Base-by-base conservation (phyloP, 2,329 filamentous ascomycete genomes). In the Orbilia blumenaviensis region DNA sequence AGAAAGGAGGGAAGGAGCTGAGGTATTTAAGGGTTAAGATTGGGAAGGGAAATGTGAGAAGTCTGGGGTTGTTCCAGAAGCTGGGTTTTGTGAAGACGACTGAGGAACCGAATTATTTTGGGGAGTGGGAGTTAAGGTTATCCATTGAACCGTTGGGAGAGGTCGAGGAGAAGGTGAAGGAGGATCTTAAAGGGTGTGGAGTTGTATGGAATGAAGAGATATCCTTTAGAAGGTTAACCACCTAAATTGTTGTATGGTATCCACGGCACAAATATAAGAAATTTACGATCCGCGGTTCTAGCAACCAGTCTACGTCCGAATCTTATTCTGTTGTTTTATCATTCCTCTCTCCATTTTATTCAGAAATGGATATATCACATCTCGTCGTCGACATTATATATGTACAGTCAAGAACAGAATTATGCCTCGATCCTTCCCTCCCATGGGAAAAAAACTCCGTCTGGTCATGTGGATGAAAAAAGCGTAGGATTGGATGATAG, bases 1-100 rank as follows among this genome's bases (percentile, higher is more conserved):
- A 50, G n/a, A 68, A 63, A 16, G 46, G 34, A 18, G 34, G 44
- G 25, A 68, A 64, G 3, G 16, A 0, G 10, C 38, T 76, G 14
- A 81, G 80, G 18, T 86, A 86, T 80, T 80, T 91, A 32, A 84
- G 87, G 16, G 90, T 88, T 36, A 91, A 89, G 83, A 90, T 92
- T 80, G 85, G 86, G 1, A 81, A 86, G 72, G 82, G 81, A 8
- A 91, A 92, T 82, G 77, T 67, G 29, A 82, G 84, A 21, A 91
- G 89, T 80, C 83, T 91, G 66, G 82, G 81, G 7, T 81, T 92
- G 16, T 92, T 92, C 82, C 86, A 89, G 79, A 85, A 85, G 32
- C 78, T 89, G 9, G 87, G 87, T 0, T 91, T 91, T 81, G 78
- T 80, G 66, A 87, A 84, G 80, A 83, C 85, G 7, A 81, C 81